phyloP scores from a whole-genome alignment of 208 protist species.

The Leishmania mexicana region DNA sequence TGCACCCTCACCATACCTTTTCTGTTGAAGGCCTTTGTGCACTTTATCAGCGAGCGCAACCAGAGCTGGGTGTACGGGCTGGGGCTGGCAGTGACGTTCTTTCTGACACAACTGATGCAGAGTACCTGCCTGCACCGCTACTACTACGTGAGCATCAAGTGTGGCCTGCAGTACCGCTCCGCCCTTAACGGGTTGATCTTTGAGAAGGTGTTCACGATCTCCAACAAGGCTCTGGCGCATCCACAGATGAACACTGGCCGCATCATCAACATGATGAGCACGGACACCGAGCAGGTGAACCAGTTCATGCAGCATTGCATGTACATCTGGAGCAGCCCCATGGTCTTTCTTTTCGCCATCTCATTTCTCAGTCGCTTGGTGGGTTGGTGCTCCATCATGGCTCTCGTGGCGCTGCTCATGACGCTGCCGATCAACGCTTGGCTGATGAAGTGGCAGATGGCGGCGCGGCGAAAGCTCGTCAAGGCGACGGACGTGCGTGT shows the following conservation, averaged over 20 bases:
- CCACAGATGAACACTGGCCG: slow-evolving; percentile 83
- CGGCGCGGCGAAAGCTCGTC: slow-evolving; percentile 23
- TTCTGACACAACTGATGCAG: slow-evolving; percentile 45
- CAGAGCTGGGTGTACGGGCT: slow-evolving; percentile 26
- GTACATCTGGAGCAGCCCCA: slow-evolving; percentile 56
- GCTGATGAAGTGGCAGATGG: slow-evolving; percentile 42
- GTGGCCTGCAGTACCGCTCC: slow-evolving; percentile 53
- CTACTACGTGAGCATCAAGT: slow-evolving; percentile 50
- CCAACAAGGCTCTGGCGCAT: slow-evolving; percentile 40
- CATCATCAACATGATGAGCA: slow-evolving; percentile 89
- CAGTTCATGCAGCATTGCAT: slow-evolving; percentile 51
- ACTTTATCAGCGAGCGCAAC: too few species aligned
- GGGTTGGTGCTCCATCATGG: slow-evolving; percentile 77
- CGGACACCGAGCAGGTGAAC: slow-evolving; percentile 58
- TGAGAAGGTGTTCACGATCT: slow-evolving; percentile 70
- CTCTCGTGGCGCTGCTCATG: slow-evolving; percentile 61
- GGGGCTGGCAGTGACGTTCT: slow-evolving; percentile 37
- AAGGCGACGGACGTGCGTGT: slow-evolving; percentile 82
- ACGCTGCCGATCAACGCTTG: slow-evolving; percentile 72
- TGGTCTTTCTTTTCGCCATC: slow-evolving; percentile 67
- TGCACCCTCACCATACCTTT: not conserved
- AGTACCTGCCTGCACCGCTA: slow-evolving; percentile 50
- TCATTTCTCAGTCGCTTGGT: slow-evolving; percentile 49
- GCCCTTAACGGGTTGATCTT: slow-evolving; percentile 76
- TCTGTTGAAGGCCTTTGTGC: too few species aligned